Evolutionary conservation across 176 grass and related monocot species (phyloP), one percentile per base, ranked within the genome.

Genomic region (Hordeum vulgare): DNA sequence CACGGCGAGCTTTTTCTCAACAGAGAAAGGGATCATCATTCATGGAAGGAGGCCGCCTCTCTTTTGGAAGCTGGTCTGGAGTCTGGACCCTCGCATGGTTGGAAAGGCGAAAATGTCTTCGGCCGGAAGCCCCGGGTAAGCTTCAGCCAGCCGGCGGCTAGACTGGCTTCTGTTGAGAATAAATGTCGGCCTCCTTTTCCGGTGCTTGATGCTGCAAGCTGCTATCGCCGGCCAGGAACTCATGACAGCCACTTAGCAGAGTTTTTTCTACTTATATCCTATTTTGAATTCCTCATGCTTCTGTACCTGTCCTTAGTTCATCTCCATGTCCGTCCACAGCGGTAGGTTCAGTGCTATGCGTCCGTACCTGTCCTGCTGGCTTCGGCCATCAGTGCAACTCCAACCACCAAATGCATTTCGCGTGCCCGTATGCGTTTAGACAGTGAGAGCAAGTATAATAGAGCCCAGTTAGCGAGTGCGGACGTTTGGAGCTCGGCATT

Each of bases 101-200:
- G 34, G 53, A 71, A 82, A 86, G 20, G 33, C 53, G 17, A 13
- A 21, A 24, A 11, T 49, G 45, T 68, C 57, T 12, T 2, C 29
- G 29, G 63, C 63, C 6, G 17, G 28, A 20, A 35, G 15, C 15
- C 2, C 29, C 4, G 65, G 36, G 34, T 67, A 35, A n/a, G 40
- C 9, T 62, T 79, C 44, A 44, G 35, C 21, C 51, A 26, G 27
- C 21, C 51, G 18, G 27, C 14, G 6, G 45, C 5, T 51, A 51
- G 39, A 63, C 10, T 31, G 11, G 82, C 77, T 89, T 40, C 11
- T 36, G 61, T n/a, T 37, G 77, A 21, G 78, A 77, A 81, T 11
- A 24, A 59, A 35, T 77, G 63, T 49, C 37, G 88, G 71, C 34
- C 35, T 49, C 69, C 34, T 57, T 85, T 81, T 24, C 41, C 13